A percentile compares a stretch with the other conserved stretches of the same genome.
Conservation (phyloP, 306 rosid species). For the apple (Malus domestica) region DNA sequence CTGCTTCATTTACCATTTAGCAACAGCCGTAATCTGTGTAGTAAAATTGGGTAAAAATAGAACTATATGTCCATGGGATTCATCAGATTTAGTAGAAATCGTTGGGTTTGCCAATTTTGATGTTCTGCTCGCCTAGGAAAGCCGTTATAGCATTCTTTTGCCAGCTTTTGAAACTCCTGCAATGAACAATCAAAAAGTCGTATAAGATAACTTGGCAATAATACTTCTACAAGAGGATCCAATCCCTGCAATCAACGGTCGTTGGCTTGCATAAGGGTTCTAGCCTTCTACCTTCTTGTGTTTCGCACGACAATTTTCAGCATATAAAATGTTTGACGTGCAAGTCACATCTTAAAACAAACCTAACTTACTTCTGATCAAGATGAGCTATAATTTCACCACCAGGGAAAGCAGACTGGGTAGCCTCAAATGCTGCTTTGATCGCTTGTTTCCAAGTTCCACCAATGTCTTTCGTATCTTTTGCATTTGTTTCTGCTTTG, state of each 20-base stretch:
- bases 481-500: constrained; percentile 35
- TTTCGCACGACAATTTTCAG: background rate
- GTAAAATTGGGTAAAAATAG: background rate
- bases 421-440: constrained; percentile 66
- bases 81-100: constrained; percentile 47
- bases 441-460: constrained; percentile 88
- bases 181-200: constrained; percentile 9
- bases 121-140: constrained; percentile 52
- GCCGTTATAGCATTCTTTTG: constrained; percentile 80
- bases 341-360: background rate
- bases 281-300: background rate
- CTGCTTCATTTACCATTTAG: background rate
- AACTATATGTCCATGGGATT: background rate
- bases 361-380: constrained; percentile 76
- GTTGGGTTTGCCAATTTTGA: constrained; percentile 65
- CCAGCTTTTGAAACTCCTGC: constrained; percentile 96
- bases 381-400: constrained; percentile 93
- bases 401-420: constrained; percentile 72
- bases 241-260: background rate
- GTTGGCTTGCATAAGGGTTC: background rate
- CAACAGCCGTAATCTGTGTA: background rate
- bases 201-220: background rate
- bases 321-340: background rate
- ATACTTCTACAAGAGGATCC: background rate
- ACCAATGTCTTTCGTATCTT: constrained; percentile 46